Evolutionary conservation across 2,329 filamentous ascomycete genomes (phyloP).

Genomic region (Epichloe gansuensis): DNA sequence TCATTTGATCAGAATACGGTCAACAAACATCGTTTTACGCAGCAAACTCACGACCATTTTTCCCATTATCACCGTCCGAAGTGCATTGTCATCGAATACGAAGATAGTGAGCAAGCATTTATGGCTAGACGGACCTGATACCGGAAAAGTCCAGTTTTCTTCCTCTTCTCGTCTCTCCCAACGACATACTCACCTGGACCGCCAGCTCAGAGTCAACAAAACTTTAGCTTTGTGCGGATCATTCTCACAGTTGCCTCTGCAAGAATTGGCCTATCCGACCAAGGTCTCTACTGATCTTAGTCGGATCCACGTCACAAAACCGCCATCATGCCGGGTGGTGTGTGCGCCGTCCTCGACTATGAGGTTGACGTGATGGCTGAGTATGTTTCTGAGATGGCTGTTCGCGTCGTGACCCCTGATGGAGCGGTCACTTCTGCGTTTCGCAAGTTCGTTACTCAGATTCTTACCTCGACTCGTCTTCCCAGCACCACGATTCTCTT

Average conservation of each 20-base stretch:
- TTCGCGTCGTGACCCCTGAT: slow-evolving; percentile 42
- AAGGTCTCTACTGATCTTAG: slow-evolving; percentile 28
- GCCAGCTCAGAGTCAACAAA: neutral
- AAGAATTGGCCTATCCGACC: slow-evolving; percentile 18
- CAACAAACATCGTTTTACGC: neutral
- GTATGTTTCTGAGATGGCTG: slow-evolving; percentile 84
- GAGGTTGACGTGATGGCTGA: slow-evolving; percentile 94
- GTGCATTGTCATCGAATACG: slow-evolving; percentile 11
- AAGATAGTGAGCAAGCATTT: slow-evolving; percentile 14
- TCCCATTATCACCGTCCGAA: slow-evolving; percentile 1
- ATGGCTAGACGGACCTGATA: slow-evolving; percentile 21
- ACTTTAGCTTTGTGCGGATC: neutral
- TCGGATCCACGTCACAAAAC: slow-evolving; percentile 20
- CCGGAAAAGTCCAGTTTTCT: slow-evolving; percentile 9
- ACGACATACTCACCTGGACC: neutral
- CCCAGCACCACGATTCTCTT: slow-evolving; percentile 86
- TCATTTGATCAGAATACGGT: neutral
- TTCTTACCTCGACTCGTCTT: slow-evolving; percentile 78
- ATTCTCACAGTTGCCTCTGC: slow-evolving; percentile 5
- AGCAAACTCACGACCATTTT: neutral
- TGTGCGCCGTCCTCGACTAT: slow-evolving; percentile 89
- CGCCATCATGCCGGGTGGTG: slow-evolving; percentile 60
- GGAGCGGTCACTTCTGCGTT: slow-evolving; percentile 55
- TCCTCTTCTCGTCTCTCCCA: slow-evolving; percentile 3
- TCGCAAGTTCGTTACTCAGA: slow-evolving; percentile 84